These are phyloP conservation scores for Corylus americana DNA, from an alignment of 306 rosid genomes.

Conservation along the genomic window DNA sequence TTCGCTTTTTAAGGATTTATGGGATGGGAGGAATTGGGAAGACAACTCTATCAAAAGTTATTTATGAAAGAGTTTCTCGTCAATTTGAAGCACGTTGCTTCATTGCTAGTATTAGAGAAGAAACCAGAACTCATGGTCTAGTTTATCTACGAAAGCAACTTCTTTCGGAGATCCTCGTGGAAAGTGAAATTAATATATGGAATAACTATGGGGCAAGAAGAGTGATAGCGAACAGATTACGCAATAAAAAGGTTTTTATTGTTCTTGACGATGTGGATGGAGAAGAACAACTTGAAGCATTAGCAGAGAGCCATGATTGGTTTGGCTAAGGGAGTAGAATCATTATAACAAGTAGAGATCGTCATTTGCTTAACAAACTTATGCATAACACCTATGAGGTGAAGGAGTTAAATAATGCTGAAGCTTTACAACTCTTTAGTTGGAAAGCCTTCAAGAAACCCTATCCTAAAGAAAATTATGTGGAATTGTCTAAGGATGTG, in stretches of 20 bases:
- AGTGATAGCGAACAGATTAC: no score
- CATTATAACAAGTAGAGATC: neutral
- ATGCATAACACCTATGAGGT: slow-evolving; percentile 21
- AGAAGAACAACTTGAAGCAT: neutral
- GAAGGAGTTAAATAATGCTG: slow-evolving; percentile 4
- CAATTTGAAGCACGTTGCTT: slow-evolving; percentile 18
- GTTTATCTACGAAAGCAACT: neutral
- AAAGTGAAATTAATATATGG: neutral
- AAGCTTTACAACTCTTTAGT: slow-evolving; percentile 26
- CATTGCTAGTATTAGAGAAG: neutral
- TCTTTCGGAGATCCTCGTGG: neutral
- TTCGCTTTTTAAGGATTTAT: slow-evolving; percentile 27
- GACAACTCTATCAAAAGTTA: neutral
- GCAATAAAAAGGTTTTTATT: neutral
- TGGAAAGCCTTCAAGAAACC: slow-evolving; percentile 16
- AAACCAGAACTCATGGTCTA: neutral
- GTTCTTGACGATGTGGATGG: neutral
- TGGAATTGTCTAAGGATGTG: slow-evolving; percentile 9
- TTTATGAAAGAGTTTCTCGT: neutral
- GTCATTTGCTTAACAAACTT: neutral
- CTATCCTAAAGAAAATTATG: neutral
- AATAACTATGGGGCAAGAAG: neutral
- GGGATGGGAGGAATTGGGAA: slow-evolving; percentile 27
- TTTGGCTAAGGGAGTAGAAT: neutral
- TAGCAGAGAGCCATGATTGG: neutral